A percentile compares a stretch with the other conserved stretches of the same genome.
phyloP scores from a whole-genome alignment of 2,329 filamentous ascomycete species.

The Fusarium sp. region DNA sequence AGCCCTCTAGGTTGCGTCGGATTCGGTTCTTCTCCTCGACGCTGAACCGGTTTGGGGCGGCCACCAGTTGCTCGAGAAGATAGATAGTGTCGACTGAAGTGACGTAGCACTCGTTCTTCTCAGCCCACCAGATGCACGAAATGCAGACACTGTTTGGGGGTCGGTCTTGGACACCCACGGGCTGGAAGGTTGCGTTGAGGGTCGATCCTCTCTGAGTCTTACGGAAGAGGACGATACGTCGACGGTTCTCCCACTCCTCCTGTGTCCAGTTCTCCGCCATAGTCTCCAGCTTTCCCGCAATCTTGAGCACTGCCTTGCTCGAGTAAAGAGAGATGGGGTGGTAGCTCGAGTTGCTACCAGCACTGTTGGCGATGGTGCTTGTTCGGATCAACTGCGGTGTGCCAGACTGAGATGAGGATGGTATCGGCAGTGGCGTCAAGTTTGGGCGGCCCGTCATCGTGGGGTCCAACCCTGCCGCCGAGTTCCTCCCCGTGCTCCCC shows the following conservation, averaged over 20 bases:
- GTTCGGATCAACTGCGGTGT: slow-evolving; percentile 67
- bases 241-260: slow-evolving; percentile 82
- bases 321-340: slow-evolving; percentile 86
- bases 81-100: slow-evolving; percentile 98
- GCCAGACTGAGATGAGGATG: slow-evolving; percentile 52
- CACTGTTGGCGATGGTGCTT: slow-evolving; percentile 62
- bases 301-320: slow-evolving; percentile 85
- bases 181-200: slow-evolving; percentile 82
- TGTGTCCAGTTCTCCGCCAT: slow-evolving; percentile 88
- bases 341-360: slow-evolving; percentile 63
- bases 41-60: slow-evolving; percentile 79
- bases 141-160: slow-evolving; percentile 90
- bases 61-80: slow-evolving; percentile 91
- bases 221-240: slow-evolving; percentile 89
- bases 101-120: slow-evolving; percentile 90
- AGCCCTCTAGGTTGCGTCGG: slow-evolving; percentile 93
- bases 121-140: slow-evolving; percentile 97
- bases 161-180: slow-evolving; percentile 83
- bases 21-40: slow-evolving; percentile 99
- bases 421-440: slow-evolving; percentile 62
- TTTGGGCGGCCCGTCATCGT: slow-evolving; percentile 59
- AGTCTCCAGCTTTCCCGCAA: slow-evolving; percentile 83
- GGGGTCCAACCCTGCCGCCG: slow-evolving; percentile 55
- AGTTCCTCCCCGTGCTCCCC: slow-evolving; percentile 57
- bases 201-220: slow-evolving; percentile 85